Evolutionary conservation across 2,329 filamentous ascomycete species (phyloP), one percentile per base, ranked within the genome.

Genomic region (Fusarium tanahbumbuense): DNA sequence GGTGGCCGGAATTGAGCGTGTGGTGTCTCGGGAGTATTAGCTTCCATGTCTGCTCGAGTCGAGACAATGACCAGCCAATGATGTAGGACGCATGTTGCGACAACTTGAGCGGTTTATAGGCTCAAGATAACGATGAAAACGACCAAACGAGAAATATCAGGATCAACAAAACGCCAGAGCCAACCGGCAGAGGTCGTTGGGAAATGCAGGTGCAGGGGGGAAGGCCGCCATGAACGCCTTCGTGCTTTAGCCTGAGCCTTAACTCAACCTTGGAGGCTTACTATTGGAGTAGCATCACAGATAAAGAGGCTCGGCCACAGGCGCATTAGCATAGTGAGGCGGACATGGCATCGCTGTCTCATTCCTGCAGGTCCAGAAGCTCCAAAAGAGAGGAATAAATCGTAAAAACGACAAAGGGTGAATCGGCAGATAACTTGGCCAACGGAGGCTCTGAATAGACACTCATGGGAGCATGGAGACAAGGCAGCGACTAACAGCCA

Each of bases 381-480:
- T 40, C 23, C 15, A 34, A 15, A 48, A 48, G 32, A 25, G 57
- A 34, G 42, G 8, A 34, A 44, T 48, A n/a, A 34, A 7, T 34
- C 27, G 34, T 25, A 37, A 48, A 54, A 46, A 64, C n/a, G 23
- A 44, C 45, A 55, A 44, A 49, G 42, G 47, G 32, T 48, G 32
- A 47, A 28, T 32, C 44, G n/a, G 42, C 48, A 46, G 50, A 58
- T 49, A 57, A 44, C 9, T 54, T 70, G 42, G 62, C 73, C 72
- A 74, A 74, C 75, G 32, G 45, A 54, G 41, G 27, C 41, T 41
- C 47, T 56, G 52, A 50, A 41, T 10, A 18, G 47, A 52, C 56
- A 55, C 70, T 70, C 70, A 73, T 73, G 72, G 60, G 62, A 61
- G 55, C 67, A 73, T 50, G 68, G 42, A 63, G 59, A 56, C 37